Base-by-base conservation (phyloP, 2,329 filamentous ascomycete genomes). In the Xylaria sp. region DNA sequence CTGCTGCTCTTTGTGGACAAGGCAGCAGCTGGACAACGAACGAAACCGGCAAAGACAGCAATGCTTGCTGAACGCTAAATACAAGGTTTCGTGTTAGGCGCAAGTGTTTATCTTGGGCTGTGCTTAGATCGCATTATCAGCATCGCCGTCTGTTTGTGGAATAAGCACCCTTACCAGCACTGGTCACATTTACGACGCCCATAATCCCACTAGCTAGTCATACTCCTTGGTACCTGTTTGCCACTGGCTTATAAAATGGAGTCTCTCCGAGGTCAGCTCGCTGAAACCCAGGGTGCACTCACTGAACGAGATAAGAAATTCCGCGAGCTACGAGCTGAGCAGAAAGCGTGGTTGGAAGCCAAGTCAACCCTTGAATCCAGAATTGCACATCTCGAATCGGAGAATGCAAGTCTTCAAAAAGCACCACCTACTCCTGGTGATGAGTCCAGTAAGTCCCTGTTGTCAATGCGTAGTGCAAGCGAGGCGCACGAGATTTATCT, bases 251-350 rank as follows among this genome's bases (percentile, higher is more conserved):
- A 19, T 45, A 51, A 45, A 38, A 73, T 74, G 72, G 68, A 74
- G 14, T 54, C 69, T 25, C 63, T 74, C 38, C 68, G 72, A 58
- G 42, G 47, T 9, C 72, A 74, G 61, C 71, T 74, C 17, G 50
- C 58, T 47, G 70, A 72, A 21, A 69, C 68, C 40, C 70, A 72
- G 50, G 70, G 65, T 23, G 69, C 67, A 42, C 70, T 73, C 38
- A 66, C 68, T 12, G 64, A 70, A 9, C 70, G 70, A 42, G 64
- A 69, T 49, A 55, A 55, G 19, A 69, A 72, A 25, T 67, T 65
- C 33, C 63, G 71, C n/a, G 47, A 71, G 42, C 46, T 74, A 12
- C 59, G 63, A 35, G 66, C 52, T 35, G 67, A 70, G 1, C 54
- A 67, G 28, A 63, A 52, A 14, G 31, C 43, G 9, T 72, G 69